Base-by-base conservation (phyloP, 2,329 filamentous ascomycete genomes). In the Tympanopsis confertula region DNA sequence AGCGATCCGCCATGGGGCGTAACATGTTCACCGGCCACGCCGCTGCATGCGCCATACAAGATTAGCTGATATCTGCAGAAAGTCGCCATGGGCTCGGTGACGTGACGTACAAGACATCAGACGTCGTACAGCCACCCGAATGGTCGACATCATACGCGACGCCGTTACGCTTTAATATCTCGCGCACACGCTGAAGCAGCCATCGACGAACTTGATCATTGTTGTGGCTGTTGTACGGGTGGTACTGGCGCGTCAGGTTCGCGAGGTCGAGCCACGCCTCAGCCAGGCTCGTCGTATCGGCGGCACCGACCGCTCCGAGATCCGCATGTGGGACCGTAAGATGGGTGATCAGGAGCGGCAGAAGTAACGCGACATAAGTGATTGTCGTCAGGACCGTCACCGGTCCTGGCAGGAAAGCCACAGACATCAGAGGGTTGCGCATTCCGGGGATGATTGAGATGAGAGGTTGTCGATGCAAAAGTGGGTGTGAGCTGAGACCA, bases 181-280 rank as follows among this genome's bases (percentile, higher is more conserved):
- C 7, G 22, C 22, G 22, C 22, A 26, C 22, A 37, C 75, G 65
- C n/a, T 57, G 44, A 24, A 80, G 55, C 20, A 82, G 57, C 60
- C 72, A 82, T 12, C 62, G 55, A 43, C 70, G 67, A 28, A 81
- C 68, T 28, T 67, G 56, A 44, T 79, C 75, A 47, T 81, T 82
- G 33, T 64, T 59, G 35, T 58, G 66, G 35, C 68, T 73, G 53
- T 80, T 79, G 54, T 75, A 79, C 0, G 77, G 77, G 49, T 78
- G 78, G 46, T 69, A 78, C 7, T 35, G 32, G 24, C 59, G 58
- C 14, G 70, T 75, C 26, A 82, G 62, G 36, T 62, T 53, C 45
- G 78, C 67, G 5, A 82, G 62, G 47, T 82, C 76, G 15, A 52
- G 50, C 76, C 76, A 82, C 39, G 78, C 74, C 54, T 77, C 65